Percentiles rank a stretch among this genome's conserved stretches.
Evolutionary conservation across 352 stramenopile genomes (phyloP).

Genomic region (Phytopythium montanum): DNA sequence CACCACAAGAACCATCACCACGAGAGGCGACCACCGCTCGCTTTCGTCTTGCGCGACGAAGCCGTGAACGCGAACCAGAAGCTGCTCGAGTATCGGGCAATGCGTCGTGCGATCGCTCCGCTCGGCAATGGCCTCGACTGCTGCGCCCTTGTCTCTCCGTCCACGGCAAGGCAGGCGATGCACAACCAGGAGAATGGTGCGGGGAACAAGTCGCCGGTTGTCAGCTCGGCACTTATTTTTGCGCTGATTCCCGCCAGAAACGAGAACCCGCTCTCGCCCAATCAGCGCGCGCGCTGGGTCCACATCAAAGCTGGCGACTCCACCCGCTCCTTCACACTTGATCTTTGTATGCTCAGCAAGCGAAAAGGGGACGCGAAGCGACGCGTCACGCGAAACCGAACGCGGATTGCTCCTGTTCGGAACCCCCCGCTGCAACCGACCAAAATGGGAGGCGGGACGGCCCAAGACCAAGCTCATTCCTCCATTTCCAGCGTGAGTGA

Average conservation of each 20-base stretch:
- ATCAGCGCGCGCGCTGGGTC: neutral
- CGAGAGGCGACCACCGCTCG: neutral
- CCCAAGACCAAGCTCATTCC: slow-evolving; percentile 15
- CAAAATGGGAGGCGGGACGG: neutral
- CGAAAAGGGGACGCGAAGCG: neutral
- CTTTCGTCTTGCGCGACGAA: too few species aligned
- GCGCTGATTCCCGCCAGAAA: neutral
- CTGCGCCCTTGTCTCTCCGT: too few species aligned
- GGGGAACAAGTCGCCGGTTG: neutral
- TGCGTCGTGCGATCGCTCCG: too few species aligned
- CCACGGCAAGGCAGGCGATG: too few species aligned
- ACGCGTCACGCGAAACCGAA: slow-evolving; percentile 2
- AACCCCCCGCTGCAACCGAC: neutral
- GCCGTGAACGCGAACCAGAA: too few species aligned
- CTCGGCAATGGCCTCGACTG: too few species aligned
- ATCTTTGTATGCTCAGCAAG: neutral
- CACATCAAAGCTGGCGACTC: neutral
- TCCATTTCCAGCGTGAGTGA: slow-evolving; percentile 20
- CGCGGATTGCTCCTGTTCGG: neutral
- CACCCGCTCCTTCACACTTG: neutral
- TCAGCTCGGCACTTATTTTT: neutral
- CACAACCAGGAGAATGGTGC: neutral
- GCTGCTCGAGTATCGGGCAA: too few species aligned
- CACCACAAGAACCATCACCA: slow-evolving; percentile 2
- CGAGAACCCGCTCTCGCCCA: neutral